Evolutionary conservation across 2,329 filamentous ascomycete genomes (phyloP), one percentile per base, ranked within the genome.

Genomic region (Xylaria sp.): DNA sequence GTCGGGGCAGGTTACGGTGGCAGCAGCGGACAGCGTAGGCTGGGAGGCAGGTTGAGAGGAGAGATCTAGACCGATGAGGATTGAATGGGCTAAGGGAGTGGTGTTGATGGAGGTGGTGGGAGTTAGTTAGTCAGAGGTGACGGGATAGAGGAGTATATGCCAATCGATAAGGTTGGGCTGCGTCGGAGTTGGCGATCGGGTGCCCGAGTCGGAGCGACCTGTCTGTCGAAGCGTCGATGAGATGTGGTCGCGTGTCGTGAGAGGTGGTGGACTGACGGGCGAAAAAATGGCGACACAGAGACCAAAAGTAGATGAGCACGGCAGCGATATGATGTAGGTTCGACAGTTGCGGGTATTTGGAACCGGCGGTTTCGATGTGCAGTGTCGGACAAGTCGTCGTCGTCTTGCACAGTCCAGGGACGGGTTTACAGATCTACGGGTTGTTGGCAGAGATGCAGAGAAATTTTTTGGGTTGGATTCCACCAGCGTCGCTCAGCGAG

Each of bases 401-500:
- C 54, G 34, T 5, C 10, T 25, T 20, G 15, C 8, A 32, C 56
- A 28, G 56, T 2, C n/a, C 13, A 28, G 55, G 28, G 25, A 44
- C 37, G 18, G 37, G 23, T 28, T 15, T 18, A 9, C n/a, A 32
- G 37, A 18, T 44, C 18, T 44, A n/a, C 25, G 28, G 28, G 50
- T 57, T 25, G 54, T 59, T 63, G 62, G 50, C 20, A 66, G 58
- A 37, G 37, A 37, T 10, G 34, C 34, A 25, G 23, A 46, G 54
- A 52, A 59, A 65, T 46, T 70, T 67, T 71, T 58, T 46, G 25
- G 56, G 23, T 37, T 57, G 34, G 68, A 67, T 67, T 52, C 63
- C 64, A 62, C 65, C 50, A 44, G 63, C 39, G 66, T 51, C 66
- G 70, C 64, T 65, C 68, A 72, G 68, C 70, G 70, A 72, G 70